A percentile compares a stretch with the other conserved stretches of the same genome.
Evolutionary conservation across 2,329 filamentous ascomycete genomes (phyloP).

Genomic region (Beauveria medogensis): DNA sequence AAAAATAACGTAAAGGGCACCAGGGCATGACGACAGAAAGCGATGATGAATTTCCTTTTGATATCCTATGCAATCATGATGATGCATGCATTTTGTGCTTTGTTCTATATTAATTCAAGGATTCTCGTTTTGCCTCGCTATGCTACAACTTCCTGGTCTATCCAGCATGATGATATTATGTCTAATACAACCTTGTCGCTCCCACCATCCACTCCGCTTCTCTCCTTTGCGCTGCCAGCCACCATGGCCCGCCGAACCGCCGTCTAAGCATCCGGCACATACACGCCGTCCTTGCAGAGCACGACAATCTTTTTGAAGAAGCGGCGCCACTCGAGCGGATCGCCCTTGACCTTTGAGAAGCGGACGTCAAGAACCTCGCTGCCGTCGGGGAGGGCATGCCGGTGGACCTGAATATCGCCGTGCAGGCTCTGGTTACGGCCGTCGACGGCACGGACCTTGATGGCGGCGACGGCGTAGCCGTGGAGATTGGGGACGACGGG

Average conservation of each 20-base stretch:
- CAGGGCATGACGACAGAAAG: neutral
- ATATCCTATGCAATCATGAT: neutral
- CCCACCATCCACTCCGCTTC: neutral
- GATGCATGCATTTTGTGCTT: neutral
- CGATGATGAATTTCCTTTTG: neutral
- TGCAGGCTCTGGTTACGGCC: conserved; percentile 63
- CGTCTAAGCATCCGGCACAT: conserved; percentile 36
- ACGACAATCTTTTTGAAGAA: conserved; percentile 96
- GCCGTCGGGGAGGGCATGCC: conserved; percentile 46
- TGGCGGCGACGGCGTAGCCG: conserved; percentile 48
- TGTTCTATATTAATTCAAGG: neutral
- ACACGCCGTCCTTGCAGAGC: conserved; percentile 78
- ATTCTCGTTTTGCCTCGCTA: neutral
- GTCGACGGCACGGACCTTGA: conserved; percentile 70
- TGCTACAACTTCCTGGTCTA: conserved; percentile 8
- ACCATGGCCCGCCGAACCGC: conserved; percentile 10
- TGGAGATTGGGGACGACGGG: conserved; percentile 37
- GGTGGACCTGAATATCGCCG: conserved; percentile 68
- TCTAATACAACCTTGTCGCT: neutral
- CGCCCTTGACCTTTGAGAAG: conserved; percentile 91
- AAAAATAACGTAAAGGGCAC: neutral
- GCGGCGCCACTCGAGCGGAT: conserved; percentile 90
- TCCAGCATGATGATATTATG: conserved; percentile 7
- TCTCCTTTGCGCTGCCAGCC: neutral
- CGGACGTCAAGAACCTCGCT: conserved; percentile 70